phyloP scores from a whole-genome alignment of 208 protist species.

The Entamoeba invadens region DNA sequence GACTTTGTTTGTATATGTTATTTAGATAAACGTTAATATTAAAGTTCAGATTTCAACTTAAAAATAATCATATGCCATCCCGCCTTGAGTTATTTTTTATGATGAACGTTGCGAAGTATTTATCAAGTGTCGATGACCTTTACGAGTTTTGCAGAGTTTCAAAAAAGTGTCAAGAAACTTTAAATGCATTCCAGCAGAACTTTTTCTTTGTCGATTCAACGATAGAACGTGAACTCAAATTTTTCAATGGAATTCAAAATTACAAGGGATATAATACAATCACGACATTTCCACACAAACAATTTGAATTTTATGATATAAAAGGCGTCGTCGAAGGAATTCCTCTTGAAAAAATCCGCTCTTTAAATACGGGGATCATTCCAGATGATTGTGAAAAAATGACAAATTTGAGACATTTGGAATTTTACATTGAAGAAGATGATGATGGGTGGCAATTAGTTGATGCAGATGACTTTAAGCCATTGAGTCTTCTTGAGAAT shows the following conservation, averaged over 20 bases:
- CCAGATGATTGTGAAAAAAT: neutral
- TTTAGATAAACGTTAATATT: too few species aligned
- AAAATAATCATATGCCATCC: too few species aligned
- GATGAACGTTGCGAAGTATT: neutral
- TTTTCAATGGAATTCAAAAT: neutral
- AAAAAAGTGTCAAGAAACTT: neutral
- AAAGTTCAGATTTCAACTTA: too few species aligned
- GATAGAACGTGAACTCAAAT: neutral
- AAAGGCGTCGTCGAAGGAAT: neutral
- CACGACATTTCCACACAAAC: neutral
- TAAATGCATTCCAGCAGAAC: neutral
- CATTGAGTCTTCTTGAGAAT: neutral
- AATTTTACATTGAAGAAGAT: neutral
- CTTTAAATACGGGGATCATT: neutral
- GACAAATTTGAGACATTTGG: neutral
- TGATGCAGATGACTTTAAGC: neutral
- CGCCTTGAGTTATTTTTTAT: neutral
- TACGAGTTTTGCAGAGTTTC: neutral
- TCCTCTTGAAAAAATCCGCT: neutral
- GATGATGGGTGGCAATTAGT: neutral
- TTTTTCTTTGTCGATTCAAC: neutral
- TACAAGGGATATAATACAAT: neutral
- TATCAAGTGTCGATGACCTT: neutral
- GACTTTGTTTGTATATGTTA: too few species aligned
- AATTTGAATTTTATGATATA: neutral